phyloP scores from a whole-genome alignment of 768 basidiomycete species.

The Boletus coccyginus region DNA sequence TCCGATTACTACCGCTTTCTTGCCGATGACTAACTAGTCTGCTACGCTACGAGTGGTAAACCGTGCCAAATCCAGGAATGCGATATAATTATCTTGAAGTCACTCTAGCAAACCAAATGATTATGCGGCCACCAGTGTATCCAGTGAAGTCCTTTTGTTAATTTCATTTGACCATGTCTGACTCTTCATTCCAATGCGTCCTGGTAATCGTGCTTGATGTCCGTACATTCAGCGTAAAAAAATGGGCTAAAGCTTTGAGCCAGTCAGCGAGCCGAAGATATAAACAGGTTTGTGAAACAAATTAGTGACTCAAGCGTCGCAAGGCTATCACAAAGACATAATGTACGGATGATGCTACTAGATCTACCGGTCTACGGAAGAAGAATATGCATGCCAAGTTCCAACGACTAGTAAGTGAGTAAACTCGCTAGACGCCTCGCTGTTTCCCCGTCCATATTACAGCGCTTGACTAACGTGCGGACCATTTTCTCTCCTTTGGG shows the following conservation, averaged over 20 bases:
- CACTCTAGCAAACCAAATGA: too few species aligned
- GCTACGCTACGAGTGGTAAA: too few species aligned
- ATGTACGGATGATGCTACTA: background rate
- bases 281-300: background rate
- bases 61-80: too few species aligned
- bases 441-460: slow-evolving; percentile 27
- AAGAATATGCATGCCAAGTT: background rate
- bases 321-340: background rate
- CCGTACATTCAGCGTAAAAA: slow-evolving; percentile 59
- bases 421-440: slow-evolving; percentile 19
- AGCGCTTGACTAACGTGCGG: slow-evolving; percentile 24
- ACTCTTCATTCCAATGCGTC: slow-evolving; percentile 36
- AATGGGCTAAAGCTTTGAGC: slow-evolving; percentile 54
- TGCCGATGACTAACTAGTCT: background rate
- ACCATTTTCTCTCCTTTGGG: slow-evolving; percentile 27
- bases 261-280: slow-evolving; percentile 51
- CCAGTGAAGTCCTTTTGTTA: too few species aligned
- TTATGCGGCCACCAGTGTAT: too few species aligned
- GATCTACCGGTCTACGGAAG: background rate
- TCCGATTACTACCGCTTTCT: background rate
- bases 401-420: background rate
- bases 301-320: background rate
- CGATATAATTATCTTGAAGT: too few species aligned
- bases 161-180: background rate
- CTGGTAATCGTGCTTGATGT: slow-evolving; percentile 40